Base-by-base conservation (phyloP, 768 basidiomycete species). In the Rhodotorula graminis region DNA sequence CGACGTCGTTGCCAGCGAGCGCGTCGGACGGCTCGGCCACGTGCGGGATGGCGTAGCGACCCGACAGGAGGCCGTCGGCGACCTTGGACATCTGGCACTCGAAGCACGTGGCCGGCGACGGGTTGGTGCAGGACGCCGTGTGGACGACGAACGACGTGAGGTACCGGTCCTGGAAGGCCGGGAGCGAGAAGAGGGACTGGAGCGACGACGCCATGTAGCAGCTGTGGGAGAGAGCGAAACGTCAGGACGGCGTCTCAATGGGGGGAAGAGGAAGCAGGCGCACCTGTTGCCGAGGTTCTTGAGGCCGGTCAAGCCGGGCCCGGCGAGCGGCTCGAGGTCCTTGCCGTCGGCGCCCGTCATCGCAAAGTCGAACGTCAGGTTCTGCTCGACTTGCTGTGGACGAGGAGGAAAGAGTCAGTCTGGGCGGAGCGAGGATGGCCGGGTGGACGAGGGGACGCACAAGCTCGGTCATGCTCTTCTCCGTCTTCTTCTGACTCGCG, bases 181-280 rank as follows among this genome's bases (percentile, higher is more conserved):
- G 85, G 6, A 98, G 85, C 4, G 92, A 84, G 83, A 96, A 95
- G 3, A 97, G 75, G 0, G 87, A 86, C 82, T 98, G 95, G 0
- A 98, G 81, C 19, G 92, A 89, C 0, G 93, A 96, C 2, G 94
- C 92, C 88, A 99, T 95, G 83, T 99, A 99, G 81, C 95, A 99
- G 80, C 93, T 93, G 72, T 27, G 55, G 47, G 65, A 40, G 9
- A 53, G 61, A 18, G 18, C 3, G 27, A 23, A 9, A 23, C 9
- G 27, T 53, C 21, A 14, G 52, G 12, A 53, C 12, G 27, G n/a
- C n/a, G n/a, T 25, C 12, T 8, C 6, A 16, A n/a, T 12, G 31
- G 16, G 21, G 19, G 29, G 29, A 6, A 33, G 27, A 49, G 29
- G 27, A 52, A 25, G 8, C 16, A 1, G 7, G 57, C 82, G 47